Conservation (phyloP, 2,329 filamentous ascomycete species). For the Cercospora berteroae region DNA sequence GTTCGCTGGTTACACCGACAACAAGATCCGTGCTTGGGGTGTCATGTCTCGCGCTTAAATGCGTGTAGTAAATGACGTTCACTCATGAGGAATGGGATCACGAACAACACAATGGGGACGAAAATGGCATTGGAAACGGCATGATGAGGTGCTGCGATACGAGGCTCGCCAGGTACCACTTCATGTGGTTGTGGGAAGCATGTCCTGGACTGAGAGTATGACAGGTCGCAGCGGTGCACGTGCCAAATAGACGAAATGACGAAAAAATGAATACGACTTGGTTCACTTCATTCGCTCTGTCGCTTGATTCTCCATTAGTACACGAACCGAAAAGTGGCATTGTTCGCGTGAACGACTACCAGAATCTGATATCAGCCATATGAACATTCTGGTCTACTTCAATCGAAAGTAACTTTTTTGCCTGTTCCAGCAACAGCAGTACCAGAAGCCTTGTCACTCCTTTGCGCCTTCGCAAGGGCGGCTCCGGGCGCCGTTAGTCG, state of each 20-base stretch:
- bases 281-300: constrained; percentile 6
- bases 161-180: constrained; percentile 34
- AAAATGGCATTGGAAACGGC: constrained; percentile 24
- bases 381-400: not conserved
- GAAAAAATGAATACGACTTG: constrained; percentile 12
- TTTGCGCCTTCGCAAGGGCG: constrained; percentile 50
- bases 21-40: constrained; percentile 97
- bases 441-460: constrained; percentile 60
- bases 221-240: constrained; percentile 41
- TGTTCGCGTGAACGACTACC: not conserved
- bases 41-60: constrained; percentile 78
- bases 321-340: not conserved
- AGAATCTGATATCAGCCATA: not conserved
- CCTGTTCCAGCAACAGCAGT: constrained; percentile 75
- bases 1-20: constrained; percentile 99
- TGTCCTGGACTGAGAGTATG: constrained; percentile 34
- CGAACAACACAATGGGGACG: constrained; percentile 8
- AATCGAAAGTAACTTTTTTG: constrained; percentile 78
- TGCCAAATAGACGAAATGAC: constrained; percentile 18
- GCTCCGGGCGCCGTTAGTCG: constrained; percentile 46
- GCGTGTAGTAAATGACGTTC: not conserved
- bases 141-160: constrained; percentile 40
- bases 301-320: not conserved
- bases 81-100: not conserved
- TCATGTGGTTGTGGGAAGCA: constrained; percentile 25